Percentiles rank a stretch among this genome's conserved stretches.
These are phyloP conservation scores for Epichloe elymi DNA, from an alignment of 2,329 filamentous ascomycete species.

Conservation along the genomic window DNA sequence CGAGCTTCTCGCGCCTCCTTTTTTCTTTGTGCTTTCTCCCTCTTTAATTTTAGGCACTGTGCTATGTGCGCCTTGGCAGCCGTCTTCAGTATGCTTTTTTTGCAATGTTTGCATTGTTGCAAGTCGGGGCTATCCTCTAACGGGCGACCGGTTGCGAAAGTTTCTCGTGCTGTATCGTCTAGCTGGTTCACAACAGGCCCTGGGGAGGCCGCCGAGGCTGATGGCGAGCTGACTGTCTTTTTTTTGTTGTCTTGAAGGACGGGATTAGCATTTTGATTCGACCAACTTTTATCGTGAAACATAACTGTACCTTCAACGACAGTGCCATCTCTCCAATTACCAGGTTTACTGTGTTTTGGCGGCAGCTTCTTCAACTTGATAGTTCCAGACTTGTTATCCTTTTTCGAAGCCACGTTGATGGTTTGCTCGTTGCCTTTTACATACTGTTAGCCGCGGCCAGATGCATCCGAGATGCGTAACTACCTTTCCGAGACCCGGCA, in stretches of 20 bases:
- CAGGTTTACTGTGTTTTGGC: slow-evolving; percentile 51
- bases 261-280: not conserved
- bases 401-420: slow-evolving; percentile 50
- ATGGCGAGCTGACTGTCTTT: slow-evolving; percentile 29
- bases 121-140: slow-evolving; percentile 69
- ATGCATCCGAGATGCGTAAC: not conserved
- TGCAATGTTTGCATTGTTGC: slow-evolving; percentile 87
- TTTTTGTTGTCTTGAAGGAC: slow-evolving; percentile 38
- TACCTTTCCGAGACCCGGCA: slow-evolving; percentile 18
- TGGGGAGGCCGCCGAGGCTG: slow-evolving; percentile 32
- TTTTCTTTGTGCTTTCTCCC: slow-evolving; percentile 68
- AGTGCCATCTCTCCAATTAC: slow-evolving; percentile 59
- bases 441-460: not conserved
- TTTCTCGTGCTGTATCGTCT: slow-evolving; percentile 62
- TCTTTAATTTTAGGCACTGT: slow-evolving; percentile 72
- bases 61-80: slow-evolving; percentile 69
- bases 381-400: slow-evolving; percentile 33
- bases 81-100: slow-evolving; percentile 69
- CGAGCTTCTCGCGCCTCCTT: slow-evolving; percentile 61
- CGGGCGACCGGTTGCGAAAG: slow-evolving; percentile 70
- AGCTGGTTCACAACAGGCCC: slow-evolving; percentile 52
- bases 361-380: slow-evolving; percentile 51
- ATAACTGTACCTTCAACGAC: slow-evolving; percentile 43
- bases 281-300: not conserved
- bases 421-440: slow-evolving; percentile 30